A percentile compares a stretch with the other conserved stretches of the same genome.
These are phyloP conservation scores for Aspergillus pseudoviridinutans DNA, from an alignment of 2,329 filamentous ascomycete genomes.

Conservation along the genomic window DNA sequence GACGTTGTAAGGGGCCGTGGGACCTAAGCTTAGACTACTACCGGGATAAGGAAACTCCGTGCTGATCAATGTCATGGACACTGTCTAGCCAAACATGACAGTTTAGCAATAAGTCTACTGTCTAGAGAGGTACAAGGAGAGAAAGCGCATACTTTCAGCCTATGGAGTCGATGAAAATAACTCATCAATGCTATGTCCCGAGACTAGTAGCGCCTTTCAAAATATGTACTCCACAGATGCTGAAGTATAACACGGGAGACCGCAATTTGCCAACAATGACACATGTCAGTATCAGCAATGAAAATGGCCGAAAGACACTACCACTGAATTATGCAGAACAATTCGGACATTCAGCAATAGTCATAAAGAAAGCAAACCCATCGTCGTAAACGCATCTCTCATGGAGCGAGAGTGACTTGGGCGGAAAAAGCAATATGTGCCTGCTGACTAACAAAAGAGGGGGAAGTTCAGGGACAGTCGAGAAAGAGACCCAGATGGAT, in stretches of 20 bases:
- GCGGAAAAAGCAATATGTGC: neutral
- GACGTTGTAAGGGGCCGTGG: neutral
- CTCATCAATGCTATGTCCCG: neutral
- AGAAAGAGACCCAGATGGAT: neutral
- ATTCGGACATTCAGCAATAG: neutral
- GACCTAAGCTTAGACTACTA: neutral
- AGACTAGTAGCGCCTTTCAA: neutral
- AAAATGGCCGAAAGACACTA: neutral
- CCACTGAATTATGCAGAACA: neutral
- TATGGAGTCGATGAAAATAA: neutral
- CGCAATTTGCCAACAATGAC: neutral
- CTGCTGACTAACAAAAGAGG: neutral
- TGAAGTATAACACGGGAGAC: neutral
- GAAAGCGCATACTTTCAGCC: neutral
- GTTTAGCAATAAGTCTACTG: too few species aligned
- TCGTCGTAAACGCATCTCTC: neutral
- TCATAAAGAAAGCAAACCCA: neutral
- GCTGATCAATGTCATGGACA: neutral
- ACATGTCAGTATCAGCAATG: neutral
- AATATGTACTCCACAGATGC: neutral
- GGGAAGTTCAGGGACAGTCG: neutral
- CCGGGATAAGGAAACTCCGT: slow-evolving; percentile 10
- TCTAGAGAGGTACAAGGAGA: neutral
- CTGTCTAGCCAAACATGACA: slow-evolving; percentile 5
- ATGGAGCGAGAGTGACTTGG: neutral